A percentile compares a stretch with the other conserved stretches of the same genome.
These are phyloP conservation scores for Vitis riparia DNA, from an alignment of 164 flowering plant genomes.

Conservation along the genomic window DNA sequence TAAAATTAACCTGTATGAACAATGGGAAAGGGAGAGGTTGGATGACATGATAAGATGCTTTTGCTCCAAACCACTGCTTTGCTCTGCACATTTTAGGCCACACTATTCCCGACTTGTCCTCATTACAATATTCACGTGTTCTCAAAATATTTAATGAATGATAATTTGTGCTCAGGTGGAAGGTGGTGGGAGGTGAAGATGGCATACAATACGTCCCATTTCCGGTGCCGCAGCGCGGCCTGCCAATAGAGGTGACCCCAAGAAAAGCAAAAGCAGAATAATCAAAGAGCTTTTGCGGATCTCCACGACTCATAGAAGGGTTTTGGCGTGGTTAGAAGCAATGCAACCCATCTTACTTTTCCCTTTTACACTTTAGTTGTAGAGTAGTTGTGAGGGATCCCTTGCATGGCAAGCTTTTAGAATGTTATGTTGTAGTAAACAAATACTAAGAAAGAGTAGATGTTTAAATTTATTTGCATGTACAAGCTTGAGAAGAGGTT, in stretches of 20 bases:
- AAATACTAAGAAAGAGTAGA: no score
- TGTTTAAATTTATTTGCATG: no score
- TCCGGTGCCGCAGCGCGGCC: constrained; percentile 76
- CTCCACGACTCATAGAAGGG: neutral
- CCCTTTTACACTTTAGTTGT: neutral
- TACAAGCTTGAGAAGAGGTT: no score
- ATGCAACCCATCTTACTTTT: constrained; percentile 7
- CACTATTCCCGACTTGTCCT: neutral
- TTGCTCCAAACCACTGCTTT: constrained; percentile 4
- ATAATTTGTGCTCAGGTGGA: constrained; percentile 56
- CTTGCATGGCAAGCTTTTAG: no score
- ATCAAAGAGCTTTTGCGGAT: neutral
- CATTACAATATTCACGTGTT: neutral
- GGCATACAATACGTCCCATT: constrained; percentile 83
- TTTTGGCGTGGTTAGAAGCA: constrained; percentile 9
- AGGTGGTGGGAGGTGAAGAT: constrained; percentile 50
- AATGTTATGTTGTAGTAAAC: no score
- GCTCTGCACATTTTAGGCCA: constrained; percentile 5
- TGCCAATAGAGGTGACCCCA: constrained; percentile 48
- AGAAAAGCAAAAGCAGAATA: constrained; percentile 16
- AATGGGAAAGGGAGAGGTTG: no score
- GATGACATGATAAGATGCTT: no score
- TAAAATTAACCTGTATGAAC: no score
- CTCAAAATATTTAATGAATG: neutral
- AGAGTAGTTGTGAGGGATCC: no score